These are phyloP conservation scores for Acacia melanoxylon DNA, from an alignment of 306 rosid genomes.

Conservation along the genomic window DNA sequence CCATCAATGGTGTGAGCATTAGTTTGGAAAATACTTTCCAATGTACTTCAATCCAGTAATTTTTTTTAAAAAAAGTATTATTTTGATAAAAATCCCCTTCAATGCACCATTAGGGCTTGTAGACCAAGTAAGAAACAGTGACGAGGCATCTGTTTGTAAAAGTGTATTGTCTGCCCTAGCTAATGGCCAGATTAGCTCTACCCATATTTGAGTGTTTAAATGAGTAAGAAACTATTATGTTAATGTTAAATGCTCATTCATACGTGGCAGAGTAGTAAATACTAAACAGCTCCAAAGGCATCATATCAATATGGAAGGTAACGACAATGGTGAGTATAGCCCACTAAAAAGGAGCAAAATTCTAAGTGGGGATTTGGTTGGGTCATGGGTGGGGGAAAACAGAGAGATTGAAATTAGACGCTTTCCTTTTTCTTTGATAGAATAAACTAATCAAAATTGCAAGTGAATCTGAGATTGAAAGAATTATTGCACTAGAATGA, in stretches of 20 bases:
- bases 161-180: background rate
- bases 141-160: conserved; percentile 22
- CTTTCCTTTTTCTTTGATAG: conserved; percentile 42
- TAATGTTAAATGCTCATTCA: conserved; percentile 41
- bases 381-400: background rate
- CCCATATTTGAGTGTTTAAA: background rate
- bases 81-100: no score
- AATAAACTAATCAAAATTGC: conserved; percentile 35
- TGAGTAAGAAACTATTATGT: background rate
- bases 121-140: conserved; percentile 17
- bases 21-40: no score
- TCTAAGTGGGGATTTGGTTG: conserved; percentile 28
- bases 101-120: conserved; percentile 44
- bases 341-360: conserved; percentile 42
- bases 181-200: no score
- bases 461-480: conserved; percentile 24
- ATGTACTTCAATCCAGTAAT: no score
- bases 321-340: conserved; percentile 25
- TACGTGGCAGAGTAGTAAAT: background rate
- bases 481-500: conserved; percentile 23
- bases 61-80: no score
- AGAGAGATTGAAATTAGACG: conserved; percentile 54
- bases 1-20: no score
- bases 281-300: background rate
- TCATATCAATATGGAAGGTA: conserved; percentile 25